phyloP scores from a whole-genome alignment of 2,329 filamentous ascomycete species.

The Penicillium sp. region DNA sequence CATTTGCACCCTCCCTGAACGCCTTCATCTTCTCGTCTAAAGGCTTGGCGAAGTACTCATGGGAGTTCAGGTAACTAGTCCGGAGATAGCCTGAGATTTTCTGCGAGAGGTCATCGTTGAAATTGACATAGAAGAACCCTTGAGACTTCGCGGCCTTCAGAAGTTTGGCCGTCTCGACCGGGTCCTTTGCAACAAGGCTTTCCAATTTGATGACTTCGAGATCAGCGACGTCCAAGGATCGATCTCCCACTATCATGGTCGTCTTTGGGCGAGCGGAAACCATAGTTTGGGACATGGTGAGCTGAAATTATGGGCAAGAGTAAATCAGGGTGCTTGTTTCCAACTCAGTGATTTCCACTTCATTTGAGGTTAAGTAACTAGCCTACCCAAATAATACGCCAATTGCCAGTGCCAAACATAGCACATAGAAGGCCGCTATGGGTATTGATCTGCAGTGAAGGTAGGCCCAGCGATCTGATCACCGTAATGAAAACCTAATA shows the following conservation, averaged over 20 bases:
- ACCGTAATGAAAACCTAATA: neutral
- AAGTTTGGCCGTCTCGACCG: slow-evolving; percentile 7
- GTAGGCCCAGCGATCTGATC: no score
- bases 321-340: neutral
- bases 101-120: slow-evolving; percentile 2
- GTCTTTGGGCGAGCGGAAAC: neutral
- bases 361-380: neutral
- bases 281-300: slow-evolving; percentile 5
- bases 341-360: neutral
- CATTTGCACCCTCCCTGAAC: slow-evolving; percentile 6
- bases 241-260: slow-evolving; percentile 3
- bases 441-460: no score
- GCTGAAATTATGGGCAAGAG: neutral
- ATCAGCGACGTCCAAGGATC: slow-evolving; percentile 3
- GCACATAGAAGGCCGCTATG: no score
- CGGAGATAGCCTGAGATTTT: slow-evolving; percentile 1
- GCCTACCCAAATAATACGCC: neutral
- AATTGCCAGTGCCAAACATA: no score
- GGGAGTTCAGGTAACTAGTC: slow-evolving; percentile 3
- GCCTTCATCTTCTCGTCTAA: slow-evolving; percentile 11
- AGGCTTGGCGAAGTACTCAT: slow-evolving; percentile 11
- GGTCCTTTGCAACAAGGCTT: slow-evolving; percentile 6
- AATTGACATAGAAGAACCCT: slow-evolving; percentile 12
- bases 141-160: slow-evolving; percentile 8
- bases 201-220: slow-evolving; percentile 3